Evolutionary conservation across 768 basidiomycete species (phyloP).

Genomic region (Rhodosporidiobolus sp.): DNA sequence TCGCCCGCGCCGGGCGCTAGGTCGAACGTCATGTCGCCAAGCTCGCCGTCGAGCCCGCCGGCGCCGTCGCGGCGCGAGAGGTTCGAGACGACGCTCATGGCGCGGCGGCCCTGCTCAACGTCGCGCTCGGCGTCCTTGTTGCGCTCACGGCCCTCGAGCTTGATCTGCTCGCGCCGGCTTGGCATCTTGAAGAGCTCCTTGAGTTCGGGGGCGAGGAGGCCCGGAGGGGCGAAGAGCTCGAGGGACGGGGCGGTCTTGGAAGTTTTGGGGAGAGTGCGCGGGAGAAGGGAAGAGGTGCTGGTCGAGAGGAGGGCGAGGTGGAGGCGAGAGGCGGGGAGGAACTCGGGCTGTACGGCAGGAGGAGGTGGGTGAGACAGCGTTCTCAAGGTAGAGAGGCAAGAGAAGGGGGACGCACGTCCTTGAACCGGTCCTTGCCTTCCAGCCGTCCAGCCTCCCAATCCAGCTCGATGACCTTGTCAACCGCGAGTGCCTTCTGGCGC

Average conservation of each 20-base stretch:
- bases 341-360: slow-evolving; percentile 59
- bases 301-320: slow-evolving; percentile 84
- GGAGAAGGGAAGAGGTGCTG: slow-evolving; percentile 78
- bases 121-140: slow-evolving; percentile 8
- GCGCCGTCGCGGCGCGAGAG: slow-evolving; percentile 6
- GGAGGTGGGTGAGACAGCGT: not conserved
- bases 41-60: slow-evolving; percentile 16
- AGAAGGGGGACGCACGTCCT: slow-evolving; percentile 51
- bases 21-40: slow-evolving; percentile 22
- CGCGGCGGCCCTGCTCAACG: slow-evolving; percentile 29
- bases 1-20: slow-evolving; percentile 24
- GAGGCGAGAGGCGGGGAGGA: slow-evolving; percentile 76
- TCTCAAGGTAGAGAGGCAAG: not conserved
- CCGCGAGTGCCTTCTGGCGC: slow-evolving; percentile 66
- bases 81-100: slow-evolving; percentile 28
- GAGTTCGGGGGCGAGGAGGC: slow-evolving; percentile 70
- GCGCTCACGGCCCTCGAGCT: slow-evolving; percentile 21
- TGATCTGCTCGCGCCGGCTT: slow-evolving; percentile 32
- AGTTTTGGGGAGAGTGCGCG: slow-evolving; percentile 62
- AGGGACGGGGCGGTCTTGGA: slow-evolving; percentile 62
- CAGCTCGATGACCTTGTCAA: slow-evolving; percentile 85
- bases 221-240: slow-evolving; percentile 76
- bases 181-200: slow-evolving; percentile 73
- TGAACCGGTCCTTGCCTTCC: slow-evolving; percentile 68
- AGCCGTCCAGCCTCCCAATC: slow-evolving; percentile 56